Evolutionary conservation across 306 rosid genomes (phyloP).

Genomic region (Sindora glabra): DNA sequence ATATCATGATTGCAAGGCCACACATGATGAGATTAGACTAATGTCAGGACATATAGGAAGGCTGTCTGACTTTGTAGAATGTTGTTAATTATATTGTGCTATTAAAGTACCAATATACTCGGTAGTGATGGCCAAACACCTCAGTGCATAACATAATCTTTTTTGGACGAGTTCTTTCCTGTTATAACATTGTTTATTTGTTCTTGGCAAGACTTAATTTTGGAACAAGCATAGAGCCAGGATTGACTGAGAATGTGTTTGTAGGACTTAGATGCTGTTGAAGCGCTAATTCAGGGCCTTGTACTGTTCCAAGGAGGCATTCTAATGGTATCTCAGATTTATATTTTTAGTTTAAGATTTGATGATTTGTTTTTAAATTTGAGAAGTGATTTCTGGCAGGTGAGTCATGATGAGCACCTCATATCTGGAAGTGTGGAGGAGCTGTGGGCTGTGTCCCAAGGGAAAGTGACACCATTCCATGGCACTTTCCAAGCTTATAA

Average conservation of each 20-base stretch:
- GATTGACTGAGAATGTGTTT: constrained; percentile 18
- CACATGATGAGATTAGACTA: too few relatives aligned
- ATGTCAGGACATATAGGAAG: neutral
- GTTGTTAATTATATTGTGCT: too few relatives aligned
- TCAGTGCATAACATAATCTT: too few relatives aligned
- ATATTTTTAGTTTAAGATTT: too few relatives aligned
- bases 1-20: too few relatives aligned
- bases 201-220: too few relatives aligned
- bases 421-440: constrained; percentile 99
- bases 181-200: too few relatives aligned
- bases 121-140: too few relatives aligned
- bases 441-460: constrained; percentile 90
- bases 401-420: constrained; percentile 96
- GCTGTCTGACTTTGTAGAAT: neutral
- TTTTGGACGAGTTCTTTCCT: too few relatives aligned
- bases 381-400: constrained; percentile 55
- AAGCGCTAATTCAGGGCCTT: constrained; percentile 99
- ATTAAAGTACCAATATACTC: too few relatives aligned
- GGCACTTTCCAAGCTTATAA: constrained; percentile 88
- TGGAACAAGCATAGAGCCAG: neutral
- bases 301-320: constrained; percentile 98
- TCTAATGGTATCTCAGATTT: constrained; percentile 98
- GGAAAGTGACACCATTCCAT: constrained; percentile 68
- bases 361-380: too few relatives aligned
- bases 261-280: constrained; percentile 99